Evolutionary conservation across 2,329 filamentous ascomycete species (phyloP), one percentile per base, ranked within the genome.

Genomic region (Alternaria dauci): DNA sequence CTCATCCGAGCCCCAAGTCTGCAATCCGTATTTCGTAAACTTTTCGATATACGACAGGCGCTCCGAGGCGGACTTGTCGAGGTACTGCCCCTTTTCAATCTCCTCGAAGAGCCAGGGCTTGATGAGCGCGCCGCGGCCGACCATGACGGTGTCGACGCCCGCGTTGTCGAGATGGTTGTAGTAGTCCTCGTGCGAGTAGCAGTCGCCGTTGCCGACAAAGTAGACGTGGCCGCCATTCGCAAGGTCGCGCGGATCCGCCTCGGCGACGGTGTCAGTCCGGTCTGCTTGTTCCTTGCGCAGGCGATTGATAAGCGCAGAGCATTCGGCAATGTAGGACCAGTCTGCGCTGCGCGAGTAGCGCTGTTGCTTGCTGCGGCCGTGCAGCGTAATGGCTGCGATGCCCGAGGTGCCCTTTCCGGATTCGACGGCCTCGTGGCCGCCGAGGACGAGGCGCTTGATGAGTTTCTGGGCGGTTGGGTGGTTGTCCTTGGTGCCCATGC

Each of bases 31-130:
- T 59, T 91, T 89, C 56, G 88, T 91, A 76, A 97, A 99, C 73
- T 93, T 93, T 80, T 97, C 93, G 36, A 99, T 84, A 73, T 96
- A 93, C 36, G 83, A 81, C 30, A 99, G 86, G 59, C 95, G 91
- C 82, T 99, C 94, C 5, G 89, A 86, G 2, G 94, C 91, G 3
- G 92, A 93, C 80, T 99, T 99, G 83, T 99, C 95, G 39, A 99
- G 87, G 76, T 98, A 97, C 79, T 98, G 95, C 5, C 91, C 91
- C 64, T 89, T 87, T 68, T 92, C 88, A 56, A 99, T 98, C 80
- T 99, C 95, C 79, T 99, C 95, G 75, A 98, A 99, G 64, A 99
- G 84, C 95, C 95, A 99, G 1, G 95, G 95, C 81, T 99, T 99
- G 81, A 98, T 92, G 59, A 99, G 86, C 9, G 95, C 95, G 58